Conservation (phyloP, 2,329 filamentous ascomycete genomes). For the Neofusicoccum kwambonambiense region DNA sequence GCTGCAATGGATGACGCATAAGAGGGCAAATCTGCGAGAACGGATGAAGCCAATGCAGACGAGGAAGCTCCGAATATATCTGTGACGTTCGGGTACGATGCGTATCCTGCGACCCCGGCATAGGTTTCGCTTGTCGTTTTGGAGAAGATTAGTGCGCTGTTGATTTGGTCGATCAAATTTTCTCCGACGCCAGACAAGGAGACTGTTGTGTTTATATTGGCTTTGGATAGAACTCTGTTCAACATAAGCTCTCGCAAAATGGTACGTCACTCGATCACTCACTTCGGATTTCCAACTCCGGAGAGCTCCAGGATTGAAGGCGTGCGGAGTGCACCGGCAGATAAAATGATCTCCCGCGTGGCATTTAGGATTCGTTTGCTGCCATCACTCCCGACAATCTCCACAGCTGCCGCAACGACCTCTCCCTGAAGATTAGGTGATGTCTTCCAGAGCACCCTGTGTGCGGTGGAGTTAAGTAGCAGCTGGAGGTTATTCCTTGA, state of each 20-base stretch:
- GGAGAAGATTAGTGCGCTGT: slow-evolving; percentile 17
- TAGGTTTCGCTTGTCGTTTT: slow-evolving; percentile 22
- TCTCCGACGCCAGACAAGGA: slow-evolving; percentile 25
- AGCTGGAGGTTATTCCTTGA: slow-evolving; percentile 43
- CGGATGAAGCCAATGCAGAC: slow-evolving; percentile 21
- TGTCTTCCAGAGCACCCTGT: slow-evolving; percentile 39
- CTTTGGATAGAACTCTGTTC: slow-evolving; percentile 18
- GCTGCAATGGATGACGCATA: slow-evolving; percentile 23
- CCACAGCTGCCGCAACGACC: slow-evolving; percentile 22
- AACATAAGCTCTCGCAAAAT: background rate
- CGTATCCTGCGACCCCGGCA: slow-evolving; percentile 26
- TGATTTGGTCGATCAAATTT: slow-evolving; percentile 26
- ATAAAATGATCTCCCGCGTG: slow-evolving; percentile 24
- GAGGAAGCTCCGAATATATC: slow-evolving; percentile 27
- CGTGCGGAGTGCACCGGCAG: slow-evolving; percentile 21
- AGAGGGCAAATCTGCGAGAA: slow-evolving; percentile 20
- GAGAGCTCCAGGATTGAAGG: slow-evolving; percentile 22
- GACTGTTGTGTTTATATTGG: slow-evolving; percentile 6
- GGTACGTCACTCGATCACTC: background rate
- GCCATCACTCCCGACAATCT: background rate
- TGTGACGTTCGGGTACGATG: slow-evolving; percentile 24
- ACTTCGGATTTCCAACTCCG: slow-evolving; percentile 22
- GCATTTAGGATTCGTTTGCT: background rate
- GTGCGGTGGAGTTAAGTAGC: slow-evolving; percentile 44
- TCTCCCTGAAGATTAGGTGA: slow-evolving; percentile 15